These are phyloP conservation scores for Colletotrichum sojae DNA, from an alignment of 2,329 filamentous ascomycete species.

Conservation along the genomic window DNA sequence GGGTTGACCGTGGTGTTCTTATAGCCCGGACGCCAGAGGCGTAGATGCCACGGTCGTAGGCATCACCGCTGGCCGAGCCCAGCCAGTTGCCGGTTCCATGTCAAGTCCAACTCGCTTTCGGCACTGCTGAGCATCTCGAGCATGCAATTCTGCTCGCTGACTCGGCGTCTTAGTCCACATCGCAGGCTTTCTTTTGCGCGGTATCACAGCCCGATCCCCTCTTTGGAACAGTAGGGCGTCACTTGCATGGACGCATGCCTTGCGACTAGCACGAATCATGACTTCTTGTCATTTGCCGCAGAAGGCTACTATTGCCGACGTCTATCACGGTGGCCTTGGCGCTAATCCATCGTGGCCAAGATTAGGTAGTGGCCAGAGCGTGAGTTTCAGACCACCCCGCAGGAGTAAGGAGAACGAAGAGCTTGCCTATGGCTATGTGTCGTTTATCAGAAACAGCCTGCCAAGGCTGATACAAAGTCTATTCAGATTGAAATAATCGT, in stretches of 20 bases:
- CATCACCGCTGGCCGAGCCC: no score
- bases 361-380: neutral
- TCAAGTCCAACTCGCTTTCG: neutral
- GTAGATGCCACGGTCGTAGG: neutral
- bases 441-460: neutral
- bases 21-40: neutral
- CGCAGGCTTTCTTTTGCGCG: no score
- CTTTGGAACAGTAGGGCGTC: neutral
- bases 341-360: neutral
- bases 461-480: neutral
- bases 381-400: neutral
- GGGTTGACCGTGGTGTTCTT: neutral
- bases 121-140: neutral
- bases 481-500: neutral
- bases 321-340: neutral
- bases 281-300: neutral
- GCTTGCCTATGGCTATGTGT: neutral
- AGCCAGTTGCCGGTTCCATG: no score
- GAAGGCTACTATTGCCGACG: neutral
- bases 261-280: neutral
- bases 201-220: neutral
- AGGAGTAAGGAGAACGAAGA: neutral
- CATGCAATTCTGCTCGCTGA: neutral
- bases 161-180: neutral
- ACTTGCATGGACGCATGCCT: neutral